These are phyloP conservation scores for Biscogniauxia marginata DNA, from an alignment of 2,329 filamentous ascomycete species.

Conservation along the genomic window DNA sequence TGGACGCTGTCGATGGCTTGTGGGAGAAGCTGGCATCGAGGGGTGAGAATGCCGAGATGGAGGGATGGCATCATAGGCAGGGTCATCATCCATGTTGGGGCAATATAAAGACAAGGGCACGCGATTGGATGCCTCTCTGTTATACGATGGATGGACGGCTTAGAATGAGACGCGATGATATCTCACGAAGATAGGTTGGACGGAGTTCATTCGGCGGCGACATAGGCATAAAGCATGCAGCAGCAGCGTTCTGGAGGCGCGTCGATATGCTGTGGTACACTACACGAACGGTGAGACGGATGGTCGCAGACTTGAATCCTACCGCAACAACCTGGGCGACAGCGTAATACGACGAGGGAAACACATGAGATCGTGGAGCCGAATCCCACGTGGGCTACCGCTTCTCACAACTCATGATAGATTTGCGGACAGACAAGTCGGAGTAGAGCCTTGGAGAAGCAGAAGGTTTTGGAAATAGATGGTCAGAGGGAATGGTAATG, in stretches of 20 bases:
- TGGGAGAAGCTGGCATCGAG: slow-evolving; percentile 24
- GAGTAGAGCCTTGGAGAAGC: too few relatives aligned
- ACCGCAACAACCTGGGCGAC: too few relatives aligned
- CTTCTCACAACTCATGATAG: background rate
- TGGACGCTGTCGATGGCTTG: slow-evolving; percentile 21
- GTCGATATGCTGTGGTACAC: too few relatives aligned
- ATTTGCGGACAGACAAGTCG: too few relatives aligned
- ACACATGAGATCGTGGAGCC: background rate
- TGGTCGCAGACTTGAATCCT: too few relatives aligned
- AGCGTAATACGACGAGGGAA: background rate
- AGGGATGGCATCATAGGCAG: slow-evolving; percentile 13
- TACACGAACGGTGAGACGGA: too few relatives aligned
- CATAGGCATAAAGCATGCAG: too few relatives aligned
- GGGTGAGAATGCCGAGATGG: slow-evolving; percentile 15
- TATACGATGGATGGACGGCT: background rate
- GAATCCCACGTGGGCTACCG: background rate
- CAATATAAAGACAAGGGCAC: background rate
- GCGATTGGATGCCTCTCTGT: background rate
- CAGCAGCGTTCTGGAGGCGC: too few relatives aligned
- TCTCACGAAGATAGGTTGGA: too few relatives aligned
- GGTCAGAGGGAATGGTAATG: too few relatives aligned
- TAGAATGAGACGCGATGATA: background rate
- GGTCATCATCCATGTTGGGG: slow-evolving; percentile 17
- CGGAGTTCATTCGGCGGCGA: too few relatives aligned
- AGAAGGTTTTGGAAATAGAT: background rate